Conservation (phyloP, 164 flowering plant species). For the Euptelea pleiosperma region DNA sequence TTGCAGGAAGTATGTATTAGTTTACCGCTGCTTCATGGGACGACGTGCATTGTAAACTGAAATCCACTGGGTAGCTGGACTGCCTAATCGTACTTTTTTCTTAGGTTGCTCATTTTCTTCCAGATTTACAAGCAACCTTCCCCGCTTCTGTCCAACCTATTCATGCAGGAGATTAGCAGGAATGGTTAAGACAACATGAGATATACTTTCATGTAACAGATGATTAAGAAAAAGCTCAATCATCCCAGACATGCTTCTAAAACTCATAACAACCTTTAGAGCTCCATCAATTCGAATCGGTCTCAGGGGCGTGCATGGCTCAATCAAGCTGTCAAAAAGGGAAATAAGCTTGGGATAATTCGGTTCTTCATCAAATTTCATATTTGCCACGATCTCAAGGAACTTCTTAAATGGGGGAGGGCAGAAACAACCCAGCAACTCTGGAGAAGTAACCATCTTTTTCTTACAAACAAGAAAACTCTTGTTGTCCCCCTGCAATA, state of each 20-base stretch:
- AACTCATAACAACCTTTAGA: constrained; percentile 46
- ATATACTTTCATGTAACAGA: background rate
- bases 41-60: constrained; percentile 84
- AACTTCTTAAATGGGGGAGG: constrained; percentile 72
- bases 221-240: background rate
- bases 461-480: constrained; percentile 85
- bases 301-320: constrained; percentile 42
- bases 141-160: constrained; percentile 87
- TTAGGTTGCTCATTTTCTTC: constrained; percentile 91
- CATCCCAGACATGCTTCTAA: constrained; percentile 9
- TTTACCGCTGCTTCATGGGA: constrained; percentile 92
- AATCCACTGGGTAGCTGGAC: constrained; percentile 93
- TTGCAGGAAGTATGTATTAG: constrained; percentile 5
- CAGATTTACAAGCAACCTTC: constrained; percentile 57
- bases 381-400: constrained; percentile 71
- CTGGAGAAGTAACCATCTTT: constrained; percentile 83
- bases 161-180: background rate
- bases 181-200: background rate
- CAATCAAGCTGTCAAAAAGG: constrained; percentile 65
- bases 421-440: constrained; percentile 72
- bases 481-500: constrained; percentile 77
- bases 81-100: constrained; percentile 84
- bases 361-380: constrained; percentile 95
- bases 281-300: constrained; percentile 85
- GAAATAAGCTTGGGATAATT: constrained; percentile 71